Base-by-base conservation (phyloP, 176 grass and related monocot species). In the Bothriochloa decipiens region DNA sequence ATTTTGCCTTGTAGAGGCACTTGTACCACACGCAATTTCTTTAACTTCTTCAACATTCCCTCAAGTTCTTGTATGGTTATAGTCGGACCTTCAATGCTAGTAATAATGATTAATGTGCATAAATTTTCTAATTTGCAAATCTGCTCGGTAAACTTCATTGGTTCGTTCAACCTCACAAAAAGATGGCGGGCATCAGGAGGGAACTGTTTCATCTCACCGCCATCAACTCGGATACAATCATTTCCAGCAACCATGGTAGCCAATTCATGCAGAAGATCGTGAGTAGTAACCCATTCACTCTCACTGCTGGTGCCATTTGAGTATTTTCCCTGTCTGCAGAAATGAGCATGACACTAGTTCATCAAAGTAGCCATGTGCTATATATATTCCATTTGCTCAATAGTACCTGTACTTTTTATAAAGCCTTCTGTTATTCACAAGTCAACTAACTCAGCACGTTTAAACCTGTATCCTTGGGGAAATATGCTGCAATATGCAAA, bases 401-500 rank as follows among this genome's bases (percentile, higher is more conserved):
- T 29, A 6, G 0, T 18, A 46, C 36, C 16, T 5, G 16, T 29
- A 11, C 13, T 66, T 60, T 84, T 82, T 35, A 87, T 69, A 47
- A 91, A 91, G 0, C 58, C 66, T 82, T 90, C 79, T 53, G 84
- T 42, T 3, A 84, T 75, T 84, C 88, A 90, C 4, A 84, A 27
- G 40, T 74, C 15, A 18, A 90, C 15, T 55, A 91, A 79, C n/a
- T 69, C 2, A 1, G 62, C 49, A 65, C 62, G 72, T 22, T 0
- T 2, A 65, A 89, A 81, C 2, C 0, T 0, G 12, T 78, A 1
- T 5, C 84, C 32, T 83, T 66, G 71, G 9, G 53, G 66, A 84
- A 84, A 91, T 11, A 84, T 15, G 50, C 79, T 76, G 1, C 72
- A 91, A 17, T 83, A 87, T 42, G 55, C 36, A 65, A 91, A 91